A percentile compares a stretch with the other conserved stretches of the same genome.
Evolutionary conservation across 352 stramenopile species (phyloP).

Genomic region (Phytophthora multivora): DNA sequence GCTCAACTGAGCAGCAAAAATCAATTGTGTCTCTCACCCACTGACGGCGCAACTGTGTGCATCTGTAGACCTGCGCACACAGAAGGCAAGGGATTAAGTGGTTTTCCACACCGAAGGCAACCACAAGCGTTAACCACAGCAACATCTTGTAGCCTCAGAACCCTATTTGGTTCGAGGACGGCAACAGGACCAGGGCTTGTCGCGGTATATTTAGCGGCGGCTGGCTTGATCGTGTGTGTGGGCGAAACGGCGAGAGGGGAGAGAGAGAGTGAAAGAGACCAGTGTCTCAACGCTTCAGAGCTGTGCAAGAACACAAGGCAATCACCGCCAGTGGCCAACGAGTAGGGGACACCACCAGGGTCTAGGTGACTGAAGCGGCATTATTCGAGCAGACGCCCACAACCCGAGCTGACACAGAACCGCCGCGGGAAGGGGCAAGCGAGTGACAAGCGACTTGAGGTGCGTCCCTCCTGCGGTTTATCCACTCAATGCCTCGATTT

Average conservation of each 20-base stretch:
- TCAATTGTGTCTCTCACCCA: slow-evolving; percentile 24
- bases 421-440: slow-evolving; percentile 32
- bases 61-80: slow-evolving; percentile 4
- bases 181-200: slow-evolving; percentile 4
- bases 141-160: slow-evolving; percentile 21
- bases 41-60: slow-evolving; percentile 17
- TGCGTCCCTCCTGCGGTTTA: slow-evolving; percentile 8
- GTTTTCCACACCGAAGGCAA: background rate
- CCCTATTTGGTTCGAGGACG: slow-evolving; percentile 17
- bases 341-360: slow-evolving; percentile 36
- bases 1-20: slow-evolving; percentile 5
- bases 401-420: slow-evolving; percentile 38
- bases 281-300: slow-evolving; percentile 17
- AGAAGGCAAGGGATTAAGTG: slow-evolving; percentile 11
- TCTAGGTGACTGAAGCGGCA: slow-evolving; percentile 56
- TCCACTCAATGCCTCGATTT: slow-evolving; percentile 1
- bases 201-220: slow-evolving; percentile 32
- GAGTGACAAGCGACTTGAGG: slow-evolving; percentile 21
- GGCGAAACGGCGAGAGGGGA: slow-evolving; percentile 27
- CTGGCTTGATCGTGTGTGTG: slow-evolving; percentile 18
- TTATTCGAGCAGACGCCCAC: slow-evolving; percentile 40
- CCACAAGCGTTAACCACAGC: slow-evolving; percentile 14
- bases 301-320: slow-evolving; percentile 12
- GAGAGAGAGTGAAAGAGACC: slow-evolving; percentile 29
- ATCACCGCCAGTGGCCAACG: slow-evolving; percentile 26